Evolutionary conservation across 805 yeast species (phyloP).

Genomic region (Pichia pseudocactophila): DNA sequence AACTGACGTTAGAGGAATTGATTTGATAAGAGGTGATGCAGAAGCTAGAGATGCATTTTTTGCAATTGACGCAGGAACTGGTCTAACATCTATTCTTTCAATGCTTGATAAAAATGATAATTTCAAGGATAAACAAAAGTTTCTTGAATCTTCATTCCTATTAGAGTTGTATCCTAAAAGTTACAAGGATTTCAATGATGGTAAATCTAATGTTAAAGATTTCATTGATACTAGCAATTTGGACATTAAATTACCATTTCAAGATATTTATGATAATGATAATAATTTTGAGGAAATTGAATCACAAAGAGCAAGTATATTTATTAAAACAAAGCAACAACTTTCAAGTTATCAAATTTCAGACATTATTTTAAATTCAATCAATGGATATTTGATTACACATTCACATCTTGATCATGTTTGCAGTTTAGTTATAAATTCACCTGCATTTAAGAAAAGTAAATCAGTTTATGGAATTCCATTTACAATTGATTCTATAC

Average conservation of each 20-base stretch:
- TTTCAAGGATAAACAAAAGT: slow-evolving; percentile 6
- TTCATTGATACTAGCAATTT: background rate
- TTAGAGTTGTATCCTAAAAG: slow-evolving; percentile 12
- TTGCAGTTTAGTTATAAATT: slow-evolving; percentile 56
- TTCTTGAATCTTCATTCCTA: slow-evolving; percentile 5
- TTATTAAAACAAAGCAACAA: background rate
- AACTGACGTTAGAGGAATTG: slow-evolving; percentile 29
- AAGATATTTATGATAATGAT: background rate
- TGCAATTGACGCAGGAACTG: slow-evolving; percentile 76
- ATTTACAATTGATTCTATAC: slow-evolving; percentile 44
- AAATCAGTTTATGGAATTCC: slow-evolving; percentile 47
- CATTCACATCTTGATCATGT: slow-evolving; percentile 86
- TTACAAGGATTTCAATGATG: background rate
- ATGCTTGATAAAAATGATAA: slow-evolving; percentile 8
- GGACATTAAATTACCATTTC: slow-evolving; percentile 2
- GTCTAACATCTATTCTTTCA: slow-evolving; percentile 47
- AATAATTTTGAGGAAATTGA: background rate
- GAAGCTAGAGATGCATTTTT: slow-evolving; percentile 31
- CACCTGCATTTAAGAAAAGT: slow-evolving; percentile 40
- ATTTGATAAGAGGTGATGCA: slow-evolving; percentile 24
- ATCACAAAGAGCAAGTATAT: background rate
- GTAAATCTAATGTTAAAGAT: background rate
- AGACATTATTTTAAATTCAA: slow-evolving; percentile 24
- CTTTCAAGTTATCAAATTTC: slow-evolving; percentile 1
- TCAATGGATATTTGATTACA: slow-evolving; percentile 48